Conservation (phyloP, 768 basidiomycete species). For the Tylopilus subfusipes region DNA sequence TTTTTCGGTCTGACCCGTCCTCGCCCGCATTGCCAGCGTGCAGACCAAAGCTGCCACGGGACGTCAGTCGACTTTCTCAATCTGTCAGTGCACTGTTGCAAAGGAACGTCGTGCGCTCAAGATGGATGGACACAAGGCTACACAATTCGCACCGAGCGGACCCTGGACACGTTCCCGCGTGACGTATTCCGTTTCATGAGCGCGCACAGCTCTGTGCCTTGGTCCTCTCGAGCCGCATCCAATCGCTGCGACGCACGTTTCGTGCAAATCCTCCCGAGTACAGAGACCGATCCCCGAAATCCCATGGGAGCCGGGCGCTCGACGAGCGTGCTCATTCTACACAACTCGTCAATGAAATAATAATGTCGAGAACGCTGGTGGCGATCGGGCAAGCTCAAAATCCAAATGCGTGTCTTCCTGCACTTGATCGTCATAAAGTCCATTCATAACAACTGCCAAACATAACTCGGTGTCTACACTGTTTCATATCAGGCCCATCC, state of each 20-base stretch:
- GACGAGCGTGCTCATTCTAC: no score
- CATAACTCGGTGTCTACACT: no score
- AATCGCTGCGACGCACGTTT: neutral
- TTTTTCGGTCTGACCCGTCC: neutral
- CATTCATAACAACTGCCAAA: no score
- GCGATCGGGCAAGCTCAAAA: no score
- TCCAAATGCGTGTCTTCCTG: no score
- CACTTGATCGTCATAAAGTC: no score
- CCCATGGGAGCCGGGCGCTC: neutral
- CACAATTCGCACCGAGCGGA: neutral
- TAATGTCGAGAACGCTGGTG: no score
- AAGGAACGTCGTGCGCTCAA: neutral
- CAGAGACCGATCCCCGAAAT: neutral
- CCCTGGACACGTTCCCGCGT: neutral
- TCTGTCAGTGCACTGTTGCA: neutral
- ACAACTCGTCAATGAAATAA: no score
- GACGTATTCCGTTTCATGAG: neutral
- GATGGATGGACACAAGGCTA: neutral
- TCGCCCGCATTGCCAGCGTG: neutral
- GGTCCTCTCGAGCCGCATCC: no score
- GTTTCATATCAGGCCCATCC: neutral
- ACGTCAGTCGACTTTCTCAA: neutral
- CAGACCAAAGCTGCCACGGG: neutral
- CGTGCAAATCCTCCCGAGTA: neutral
- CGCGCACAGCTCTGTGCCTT: neutral